A percentile compares a stretch with the other conserved stretches of the same genome.
These are phyloP conservation scores for Pythium utonaiense DNA, from an alignment of 352 stramenopile species.

Conservation along the genomic window DNA sequence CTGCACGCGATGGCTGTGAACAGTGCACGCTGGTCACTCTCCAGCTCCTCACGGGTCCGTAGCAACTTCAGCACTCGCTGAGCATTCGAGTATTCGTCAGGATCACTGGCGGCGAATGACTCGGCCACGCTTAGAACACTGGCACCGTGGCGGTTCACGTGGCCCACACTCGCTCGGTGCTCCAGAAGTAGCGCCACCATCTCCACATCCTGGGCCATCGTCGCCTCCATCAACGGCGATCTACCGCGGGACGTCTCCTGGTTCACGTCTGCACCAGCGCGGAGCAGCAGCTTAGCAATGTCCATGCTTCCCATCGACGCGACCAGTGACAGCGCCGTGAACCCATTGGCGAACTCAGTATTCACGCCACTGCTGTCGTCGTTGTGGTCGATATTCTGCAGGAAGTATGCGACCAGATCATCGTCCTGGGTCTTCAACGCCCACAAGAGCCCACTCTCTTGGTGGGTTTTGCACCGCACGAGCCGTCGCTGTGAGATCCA, in stretches of 20 bases:
- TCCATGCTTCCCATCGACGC: slow-evolving; percentile 42
- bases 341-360: slow-evolving; percentile 65
- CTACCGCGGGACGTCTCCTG: slow-evolving; percentile 60
- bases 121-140: slow-evolving; percentile 43
- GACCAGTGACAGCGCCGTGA: slow-evolving; percentile 53
- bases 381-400: slow-evolving; percentile 37
- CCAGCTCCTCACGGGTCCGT: slow-evolving; percentile 38
- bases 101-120: slow-evolving; percentile 18
- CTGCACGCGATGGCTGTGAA: slow-evolving; percentile 70
- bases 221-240: slow-evolving; percentile 62
- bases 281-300: slow-evolving; percentile 50
- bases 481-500: slow-evolving; percentile 48
- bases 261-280: slow-evolving; percentile 70
- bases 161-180: slow-evolving; percentile 49
- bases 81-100: background rate
- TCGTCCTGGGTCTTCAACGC: slow-evolving; percentile 61
- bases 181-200: slow-evolving; percentile 63
- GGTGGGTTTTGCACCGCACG: slow-evolving; percentile 44
- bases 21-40: slow-evolving; percentile 47
- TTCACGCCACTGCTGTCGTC: slow-evolving; percentile 30
- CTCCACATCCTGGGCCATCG: slow-evolving; percentile 35
- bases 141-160: slow-evolving; percentile 60
- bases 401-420: slow-evolving; percentile 58
- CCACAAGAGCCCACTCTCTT: slow-evolving; percentile 51
- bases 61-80: slow-evolving; percentile 37